Percentiles rank a stretch among this genome's conserved stretches.
phyloP scores from a whole-genome alignment of 2,329 filamentous ascomycete species.

The Cephalotrichum gorgonifer region DNA sequence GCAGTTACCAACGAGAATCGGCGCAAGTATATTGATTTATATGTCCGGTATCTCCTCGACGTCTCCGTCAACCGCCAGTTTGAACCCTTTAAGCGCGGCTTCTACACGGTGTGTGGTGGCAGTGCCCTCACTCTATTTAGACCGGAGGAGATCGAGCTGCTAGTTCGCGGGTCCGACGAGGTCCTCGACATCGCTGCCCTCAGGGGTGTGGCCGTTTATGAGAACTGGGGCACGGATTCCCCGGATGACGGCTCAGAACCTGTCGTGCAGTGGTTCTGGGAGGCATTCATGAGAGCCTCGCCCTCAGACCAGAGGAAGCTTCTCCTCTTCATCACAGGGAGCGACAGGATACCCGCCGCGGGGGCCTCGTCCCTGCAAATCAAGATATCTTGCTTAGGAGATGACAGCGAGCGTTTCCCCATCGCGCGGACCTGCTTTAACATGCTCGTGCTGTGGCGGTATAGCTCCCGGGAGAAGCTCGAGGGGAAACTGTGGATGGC shows the following conservation, averaged over 20 bases:
- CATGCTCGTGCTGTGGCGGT: constrained; percentile 66
- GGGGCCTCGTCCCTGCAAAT: constrained; percentile 73
- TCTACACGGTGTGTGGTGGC: constrained; percentile 83
- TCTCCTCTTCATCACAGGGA: constrained; percentile 80
- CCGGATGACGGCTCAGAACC: constrained; percentile 47
- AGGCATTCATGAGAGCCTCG: constrained; percentile 57
- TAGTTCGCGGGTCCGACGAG: constrained; percentile 79
- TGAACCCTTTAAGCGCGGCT: constrained; percentile 87
- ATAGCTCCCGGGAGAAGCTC: constrained; percentile 54
- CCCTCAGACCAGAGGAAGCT: constrained; percentile 66
- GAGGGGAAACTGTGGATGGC: constrained; percentile 71
- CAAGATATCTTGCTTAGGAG: constrained; percentile 63
- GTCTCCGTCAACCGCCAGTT: constrained; percentile 71
- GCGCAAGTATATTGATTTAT: constrained; percentile 77
- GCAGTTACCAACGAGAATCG: constrained; percentile 78
- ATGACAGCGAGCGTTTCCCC: constrained; percentile 66
- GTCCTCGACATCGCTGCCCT: constrained; percentile 68
- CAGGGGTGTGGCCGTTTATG: constrained; percentile 67
- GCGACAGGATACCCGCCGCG: constrained; percentile 81
- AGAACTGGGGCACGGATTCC: constrained; percentile 59
- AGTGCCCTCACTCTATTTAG: constrained; percentile 81
- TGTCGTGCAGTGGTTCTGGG: constrained; percentile 81
- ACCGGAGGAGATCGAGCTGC: constrained; percentile 82
- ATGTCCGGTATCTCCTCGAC: constrained; percentile 72
- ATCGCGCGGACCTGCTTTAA: constrained; percentile 91